Evolutionary conservation across 192 early-diverging fungal genomes (phyloP), one percentile per base, ranked within the genome.

Genomic region (Podila clonocystis): DNA sequence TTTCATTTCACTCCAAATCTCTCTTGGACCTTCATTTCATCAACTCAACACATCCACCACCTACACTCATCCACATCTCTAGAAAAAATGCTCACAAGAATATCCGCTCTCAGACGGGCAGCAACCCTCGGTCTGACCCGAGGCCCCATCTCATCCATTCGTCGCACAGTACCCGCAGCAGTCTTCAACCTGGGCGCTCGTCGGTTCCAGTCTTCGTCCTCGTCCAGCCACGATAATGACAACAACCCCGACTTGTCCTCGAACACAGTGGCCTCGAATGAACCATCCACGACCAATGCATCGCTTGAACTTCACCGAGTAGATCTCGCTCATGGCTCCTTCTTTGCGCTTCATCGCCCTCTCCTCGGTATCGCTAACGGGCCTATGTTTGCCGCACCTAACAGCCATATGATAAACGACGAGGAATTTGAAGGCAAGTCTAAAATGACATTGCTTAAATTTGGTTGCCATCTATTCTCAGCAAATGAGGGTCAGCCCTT

Each of bases 301-400:
- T 68, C 71, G 30, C 65, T 80, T 30, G 77, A 80, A 22, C 58
- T 80, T 9, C 77, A 80, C 24, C 50, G 64, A 9, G 67, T 80
- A 45, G 77, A 80, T 65, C 71, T 80, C 15, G 77, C 77, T 5
- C 77, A 80, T 55, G 70, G 77, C 62, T 80, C 77, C 17, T 80
- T 80, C 67, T 80, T 80, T 80, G 77, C 77, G 6, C 58, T 80
- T 28, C 77, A 80, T 58, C 77, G 77, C 26, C 77, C 77, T 22
- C 55, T 80, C 19, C 50, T 80, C 52, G 77, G 77, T 12, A 80
- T 80, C 58, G 58, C 77, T 26, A 80, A 80, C 38, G 77, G 77
- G 36, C 77, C 77, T 31, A 80, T 80, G 77, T 80, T 80, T 73
- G 30, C 70, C 24, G 68, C 26, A 50, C 71, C 68, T 29, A 62